Base-by-base conservation (phyloP, 2,329 filamentous ascomycete species). In the Gnomoniopsis sp. region DNA sequence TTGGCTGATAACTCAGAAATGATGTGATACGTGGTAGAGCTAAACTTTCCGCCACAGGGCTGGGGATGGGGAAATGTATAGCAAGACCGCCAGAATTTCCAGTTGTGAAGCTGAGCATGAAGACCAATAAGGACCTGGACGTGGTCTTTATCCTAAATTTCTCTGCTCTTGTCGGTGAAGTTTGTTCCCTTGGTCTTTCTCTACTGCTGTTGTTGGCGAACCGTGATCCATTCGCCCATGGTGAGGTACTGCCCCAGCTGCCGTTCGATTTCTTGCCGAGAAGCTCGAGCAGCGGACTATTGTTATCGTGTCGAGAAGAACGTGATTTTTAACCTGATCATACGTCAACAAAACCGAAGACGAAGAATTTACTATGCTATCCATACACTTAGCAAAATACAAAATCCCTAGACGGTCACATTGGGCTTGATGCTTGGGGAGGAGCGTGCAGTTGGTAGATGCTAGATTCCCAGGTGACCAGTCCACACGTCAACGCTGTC, bases 401-500 rank as follows among this genome's bases (percentile, higher is more conserved):
- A 78, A 60, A 15, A 78, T 65, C 0, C 76, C 75, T 8, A 76
- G 67, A 0, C 75, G 69, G 58, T 76, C 72, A 36, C 74, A 65
- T 59, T 76, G 64, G 3, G 71, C 54, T 59, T 69, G 68, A 57
- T 69, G n/a, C 67, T 30, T 65, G 53, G n/a, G 60, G 60, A 19
- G 60, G 60, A 2, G 57, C 53, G 41, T 62, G 60, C 19, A 71
- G 71, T 2, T 75, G 65, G 63, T 78, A 76, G 1, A 78, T 67
- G 0, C 71, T 74, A 0, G 74, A 76, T 65, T 77, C n/a, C n/a
- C n/a, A n/a, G n/a, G n/a, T 77, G 26, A 78, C 66, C 52, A 77
- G 77, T 0, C 78, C 78, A 2, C 78, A 78, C 0, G 79, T 82
- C 12, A 82, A 64, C 19, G 77, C 76, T 3, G 75, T 77, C 38